Conservation (phyloP, 2,329 filamentous ascomycete species). For the Bipolaris zeicola region DNA sequence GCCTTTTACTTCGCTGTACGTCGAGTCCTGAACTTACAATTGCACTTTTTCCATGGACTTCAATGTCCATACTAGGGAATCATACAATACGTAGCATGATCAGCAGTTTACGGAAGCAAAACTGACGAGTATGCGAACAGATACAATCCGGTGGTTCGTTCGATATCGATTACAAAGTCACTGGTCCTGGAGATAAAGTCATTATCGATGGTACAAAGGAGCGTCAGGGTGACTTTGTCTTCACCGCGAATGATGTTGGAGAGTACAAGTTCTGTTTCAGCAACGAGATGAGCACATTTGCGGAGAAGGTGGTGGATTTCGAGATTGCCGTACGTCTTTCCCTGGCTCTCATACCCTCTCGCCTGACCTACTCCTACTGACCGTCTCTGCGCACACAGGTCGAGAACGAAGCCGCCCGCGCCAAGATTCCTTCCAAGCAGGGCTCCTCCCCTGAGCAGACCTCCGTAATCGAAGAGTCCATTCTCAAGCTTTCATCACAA, state of each 20-base stretch:
- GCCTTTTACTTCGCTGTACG: constrained; percentile 98
- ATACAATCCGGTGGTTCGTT: constrained; percentile 98
- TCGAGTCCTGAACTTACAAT: neutral
- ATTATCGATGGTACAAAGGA: constrained; percentile 88
- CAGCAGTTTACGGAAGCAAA: neutral
- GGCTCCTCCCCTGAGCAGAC: constrained; percentile 90
- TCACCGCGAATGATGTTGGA: constrained; percentile 84
- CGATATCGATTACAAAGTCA: constrained; percentile 91
- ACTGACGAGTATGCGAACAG: constrained; percentile 53
- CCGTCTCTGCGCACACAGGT: constrained; percentile 61
- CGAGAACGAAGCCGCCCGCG: constrained; percentile 82
- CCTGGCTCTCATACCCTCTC: neutral
- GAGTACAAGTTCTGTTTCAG: constrained; percentile 98
- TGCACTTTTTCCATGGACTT: neutral
- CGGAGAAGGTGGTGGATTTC: constrained; percentile 97
- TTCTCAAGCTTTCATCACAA: constrained; percentile 92
- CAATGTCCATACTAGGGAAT: neutral
- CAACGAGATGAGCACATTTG: constrained; percentile 97
- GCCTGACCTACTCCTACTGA: constrained; percentile 1
- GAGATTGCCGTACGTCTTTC: constrained; percentile 80
- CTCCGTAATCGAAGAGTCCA: constrained; percentile 84
- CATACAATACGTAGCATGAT: no score
- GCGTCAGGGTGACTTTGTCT: constrained; percentile 96
- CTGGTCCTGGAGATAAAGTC: constrained; percentile 77
- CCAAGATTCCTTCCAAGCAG: constrained; percentile 84